Evolutionary conservation across 306 rosid species (phyloP), one percentile per base, ranked within the genome.

Genomic region (Cicer yamashitae): DNA sequence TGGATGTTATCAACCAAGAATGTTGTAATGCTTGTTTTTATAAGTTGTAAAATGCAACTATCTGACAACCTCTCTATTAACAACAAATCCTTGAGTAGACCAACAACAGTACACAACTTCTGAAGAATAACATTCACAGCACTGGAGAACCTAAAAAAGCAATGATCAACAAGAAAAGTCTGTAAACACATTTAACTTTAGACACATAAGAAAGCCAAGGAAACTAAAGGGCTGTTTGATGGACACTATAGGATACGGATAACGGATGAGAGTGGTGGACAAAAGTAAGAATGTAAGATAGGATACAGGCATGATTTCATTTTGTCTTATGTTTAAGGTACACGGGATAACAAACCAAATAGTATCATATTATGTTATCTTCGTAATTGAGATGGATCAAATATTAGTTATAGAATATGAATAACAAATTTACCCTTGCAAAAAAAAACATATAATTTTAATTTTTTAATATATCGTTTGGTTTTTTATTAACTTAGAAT

Each of bases 1-100:
- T 94, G 98, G 71, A 94, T 86, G 77, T 94, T 92, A 78, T 94
- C 99, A 85, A 94, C 99, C 91, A 89, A 71, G 82, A 94, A 92
- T 18, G 93, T 92, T 8, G 99, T 78, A 70, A 90, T 88, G 87
- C 96, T 82, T 82, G 99, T 92, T 87, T 92, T 94, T 87, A 94
- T 83, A 71, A 92, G 87, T 83, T 92, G 96, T 73, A 94, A 87
- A 74, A 94, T 89, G 86, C 97, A 94, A 86, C 99, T 90, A 83
- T 92, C 99, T 70, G 99, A 93, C 82, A 94, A 83, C 83, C 82
- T 92, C 86, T 91, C 97, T 79, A 94, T 90, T 76, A 94, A 78
- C 87, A 92, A 84, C 83, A 92, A 88, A 81, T 94, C 99, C 89
- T 89, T 90, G 70, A 94, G 93, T 59, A 94, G 83, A 72, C 93